A percentile compares a stretch with the other conserved stretches of the same genome.
Evolutionary conservation across 2,329 filamentous ascomycete species (phyloP).

Genomic region (Ambrosiella xylebori): DNA sequence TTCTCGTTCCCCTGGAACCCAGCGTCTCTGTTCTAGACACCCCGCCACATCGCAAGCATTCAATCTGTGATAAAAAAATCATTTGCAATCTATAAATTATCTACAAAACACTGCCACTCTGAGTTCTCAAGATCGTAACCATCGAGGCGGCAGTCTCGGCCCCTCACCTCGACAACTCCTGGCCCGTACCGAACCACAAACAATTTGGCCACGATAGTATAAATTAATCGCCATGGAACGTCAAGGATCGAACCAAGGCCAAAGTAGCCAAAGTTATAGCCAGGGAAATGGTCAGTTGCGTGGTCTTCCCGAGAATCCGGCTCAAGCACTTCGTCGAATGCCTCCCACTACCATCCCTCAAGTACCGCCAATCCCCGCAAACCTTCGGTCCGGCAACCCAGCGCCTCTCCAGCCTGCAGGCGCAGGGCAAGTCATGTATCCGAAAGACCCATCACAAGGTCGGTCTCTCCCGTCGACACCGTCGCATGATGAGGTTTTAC

Average conservation of each 20-base stretch:
- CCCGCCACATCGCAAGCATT: no score
- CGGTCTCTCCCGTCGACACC: constrained; percentile 29
- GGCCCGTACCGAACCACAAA: background rate
- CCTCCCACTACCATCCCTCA: constrained; percentile 23
- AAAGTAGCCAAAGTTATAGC: background rate
- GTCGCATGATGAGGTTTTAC: constrained; percentile 38
- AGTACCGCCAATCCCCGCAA: constrained; percentile 21
- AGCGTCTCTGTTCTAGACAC: no score
- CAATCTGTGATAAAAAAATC: no score
- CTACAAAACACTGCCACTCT: no score
- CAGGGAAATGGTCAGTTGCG: constrained; percentile 21
- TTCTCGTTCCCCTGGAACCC: no score
- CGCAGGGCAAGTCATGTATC: constrained; percentile 15
- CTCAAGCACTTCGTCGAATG: constrained; percentile 16
- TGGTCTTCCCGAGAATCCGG: constrained; percentile 25
- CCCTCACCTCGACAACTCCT: background rate
- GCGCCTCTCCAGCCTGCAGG: constrained; percentile 7
- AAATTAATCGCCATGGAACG: background rate
- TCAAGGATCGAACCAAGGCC: background rate
- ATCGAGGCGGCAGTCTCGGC: background rate
- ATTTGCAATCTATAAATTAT: no score
- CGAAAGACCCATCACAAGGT: background rate
- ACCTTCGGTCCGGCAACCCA: constrained; percentile 2
- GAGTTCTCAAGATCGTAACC: no score
- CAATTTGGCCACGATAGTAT: background rate